Base-by-base conservation (phyloP, 139 green algal genomes). In the Deuterostichococcus epilithicus region DNA sequence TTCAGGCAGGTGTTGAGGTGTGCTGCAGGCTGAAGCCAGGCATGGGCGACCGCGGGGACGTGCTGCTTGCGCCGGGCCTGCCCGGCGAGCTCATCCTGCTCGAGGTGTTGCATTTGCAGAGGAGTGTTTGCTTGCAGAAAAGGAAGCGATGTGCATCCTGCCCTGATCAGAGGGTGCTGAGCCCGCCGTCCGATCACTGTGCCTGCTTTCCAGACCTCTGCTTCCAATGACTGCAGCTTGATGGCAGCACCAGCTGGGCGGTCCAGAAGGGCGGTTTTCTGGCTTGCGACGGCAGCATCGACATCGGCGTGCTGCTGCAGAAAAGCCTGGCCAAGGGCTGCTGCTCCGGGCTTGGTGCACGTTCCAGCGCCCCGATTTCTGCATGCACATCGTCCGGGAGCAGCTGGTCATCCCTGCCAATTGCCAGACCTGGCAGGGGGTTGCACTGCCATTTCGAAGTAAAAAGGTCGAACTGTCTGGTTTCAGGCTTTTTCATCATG, bases 401-500 rank as follows among this genome's bases (percentile, higher is more conserved):
- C n/a, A n/a, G n/a, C n/a, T n/a, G n/a, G n/a, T n/a, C n/a, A n/a
- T n/a, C n/a, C n/a, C n/a, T n/a, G n/a, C n/a, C n/a, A n/a, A n/a
- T n/a, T n/a, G n/a, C n/a, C n/a, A n/a, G n/a, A n/a, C n/a, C n/a
- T n/a, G n/a, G n/a, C n/a, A n/a, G n/a, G n/a, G n/a, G n/a, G n/a
- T n/a, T n/a, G n/a, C n/a, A n/a, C n/a, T n/a, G n/a, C n/a, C n/a
- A n/a, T n/a, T n/a, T n/a, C n/a, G n/a, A n/a, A n/a, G n/a, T n/a
- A n/a, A n/a, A 52, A 52, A 52, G 42, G 42, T 23, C 8, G 42
- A 52, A 52, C 42, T 23, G 8, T 13, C 42, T 52, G 42, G 8
- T 8, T 28, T 13, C 52, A 81, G 69, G 69, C 28, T 81, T 79
- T 72, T 76, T 81, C 69, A 81, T 81, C n/a, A 13, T 77, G 45